Base-by-base conservation (phyloP, 2,329 filamentous ascomycete genomes). In the Exophiala calicioides region DNA sequence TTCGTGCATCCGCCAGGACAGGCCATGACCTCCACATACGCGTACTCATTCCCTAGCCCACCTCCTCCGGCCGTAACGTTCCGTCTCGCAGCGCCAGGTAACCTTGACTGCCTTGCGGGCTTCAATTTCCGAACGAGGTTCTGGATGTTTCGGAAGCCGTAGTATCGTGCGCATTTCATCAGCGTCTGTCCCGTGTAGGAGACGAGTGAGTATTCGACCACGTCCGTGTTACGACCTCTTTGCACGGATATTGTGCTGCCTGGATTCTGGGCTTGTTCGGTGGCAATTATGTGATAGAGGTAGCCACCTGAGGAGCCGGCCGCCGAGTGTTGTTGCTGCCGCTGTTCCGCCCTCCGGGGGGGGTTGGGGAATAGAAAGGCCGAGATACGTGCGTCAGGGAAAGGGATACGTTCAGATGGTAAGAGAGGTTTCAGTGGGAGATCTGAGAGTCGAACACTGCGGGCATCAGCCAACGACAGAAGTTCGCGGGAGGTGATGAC, bases 1-100 rank as follows among this genome's bases (percentile, higher is more conserved):
- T 98, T 98, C 44, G 93, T 98, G 71, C 93, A 98, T 3, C 93
- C 93, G n/a, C 93, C 93, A 0, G 93, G 93, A 67, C 93, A 98
- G 10, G 93, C 93, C 93, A 98, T 98, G 48, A 98, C 93, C 69
- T 98, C 93, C 20, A 97, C 87, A 68, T 95, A 97, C n/a, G 86
- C 79, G 65, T 90, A 90, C 26, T 95, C 88, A 5, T 79, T 68
- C 10, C 61, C 60, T 8, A 60, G 54, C 51, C 60, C 60, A 29
- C 61, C 62, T 3, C 61, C 65, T 32, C 62, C 52, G 27, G 56
- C 56, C 21, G 56, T 61, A 19, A 60, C 56, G 33, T 52, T 58
- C 71, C 79, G 12, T 66, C 71, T 4, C 73, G 74, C 84, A 2
- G 82, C 87, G 1, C 89, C 90, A 1, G 90, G 88, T 73, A 95